Base-by-base conservation (phyloP, 106 monocot species). In the Xerophyta viscosa region DNA sequence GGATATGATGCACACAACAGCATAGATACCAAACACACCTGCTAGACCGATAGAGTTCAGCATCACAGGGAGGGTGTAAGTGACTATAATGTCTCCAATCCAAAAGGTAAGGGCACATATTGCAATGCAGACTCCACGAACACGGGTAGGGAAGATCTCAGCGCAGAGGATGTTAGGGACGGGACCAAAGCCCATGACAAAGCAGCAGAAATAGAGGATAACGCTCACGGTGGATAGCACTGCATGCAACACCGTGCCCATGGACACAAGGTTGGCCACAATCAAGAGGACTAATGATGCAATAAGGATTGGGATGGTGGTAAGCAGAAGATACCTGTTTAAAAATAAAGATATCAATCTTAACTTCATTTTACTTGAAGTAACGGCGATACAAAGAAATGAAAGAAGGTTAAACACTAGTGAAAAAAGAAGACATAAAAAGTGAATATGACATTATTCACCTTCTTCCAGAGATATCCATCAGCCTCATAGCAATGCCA, bases 401-500 rank as follows among this genome's bases (percentile, higher is more conserved):
- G n/a, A n/a, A n/a, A n/a, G n/a, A n/a, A n/a, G n/a, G n/a, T n/a
- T n/a, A n/a, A n/a, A n/a, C n/a, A n/a, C n/a, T n/a, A n/a, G n/a
- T n/a, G n/a, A 30, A 54, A 27, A 11, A 19, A 30, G 19, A 20
- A 27, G 29, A 56, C 17, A 24, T 24, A 1, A 37, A 3, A 54
- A 7, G 24, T 36, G 33, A 24, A 18, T 14, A 24, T 20, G 25
- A 37, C 18, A 39, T 8, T 8, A 45, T 13, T 43, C 27, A 76
- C 79, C 79, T 79, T 74, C 79, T 73, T n/a, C 86, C 86, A 19
- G 80, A 55, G 15, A 77, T 27, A 70, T 86, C 86, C 86, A 86
- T 86, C 33, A 86, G 76, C 44, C 77, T 67, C 86, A 86, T 86
- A 21, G 86, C 86, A 59, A 86, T 29, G 41, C 66, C 80, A 9